Evolutionary conservation across 495 filamentous ascomycete genomes (phyloP), one percentile per base, ranked within the genome.

Genomic region (Gamarada debralockiae): DNA sequence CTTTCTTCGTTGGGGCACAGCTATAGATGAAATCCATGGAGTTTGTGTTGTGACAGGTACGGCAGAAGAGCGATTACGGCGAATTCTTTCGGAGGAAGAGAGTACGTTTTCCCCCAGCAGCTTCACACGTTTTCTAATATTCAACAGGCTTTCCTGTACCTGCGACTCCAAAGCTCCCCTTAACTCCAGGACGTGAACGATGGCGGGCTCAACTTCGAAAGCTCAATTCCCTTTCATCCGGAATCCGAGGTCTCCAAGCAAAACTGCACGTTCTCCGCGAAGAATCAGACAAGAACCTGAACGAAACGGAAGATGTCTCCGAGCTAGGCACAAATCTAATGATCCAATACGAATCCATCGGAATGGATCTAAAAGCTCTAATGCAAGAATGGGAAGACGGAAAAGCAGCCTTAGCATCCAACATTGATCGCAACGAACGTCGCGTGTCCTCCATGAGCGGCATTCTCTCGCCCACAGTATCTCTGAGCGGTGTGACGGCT

Each of bases 201-300:
- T 80, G 92, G 65, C 85, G 91, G 42, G 82, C 84, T 25, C 93
- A 95, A 65, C 81, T 95, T 42, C 82, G 88, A 53, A 89, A 91
- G 61, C 75, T 98, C 39, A 88, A 85, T 66, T 85, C 86, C 4
- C 78, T 98, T 21, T 95, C 90, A 1, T 87, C 92, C 56, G 92
- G 92, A 17, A 92, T 98, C 48, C 84, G 90, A 10, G 87, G 88
- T 8, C 81, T 98, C 21, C 92, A 97, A 66, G 93, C 93, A 23
- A 97, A 96, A 67, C 84, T 98, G 75, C 90, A 95, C 48, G 75
- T 98, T 14, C 71, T 97, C 39, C 84, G 91, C 29, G 93, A 98
- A 69, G 90, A 96, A 67, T 90, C 89, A 5, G 86, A 87, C 58
- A 80, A 79, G 56, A 80, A 81, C 45, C 71, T 95, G 17, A 85